Evolutionary conservation across 1,284 basidiomycete genomes (phyloP).

Genomic region (Fomitiporia mediterranea): DNA sequence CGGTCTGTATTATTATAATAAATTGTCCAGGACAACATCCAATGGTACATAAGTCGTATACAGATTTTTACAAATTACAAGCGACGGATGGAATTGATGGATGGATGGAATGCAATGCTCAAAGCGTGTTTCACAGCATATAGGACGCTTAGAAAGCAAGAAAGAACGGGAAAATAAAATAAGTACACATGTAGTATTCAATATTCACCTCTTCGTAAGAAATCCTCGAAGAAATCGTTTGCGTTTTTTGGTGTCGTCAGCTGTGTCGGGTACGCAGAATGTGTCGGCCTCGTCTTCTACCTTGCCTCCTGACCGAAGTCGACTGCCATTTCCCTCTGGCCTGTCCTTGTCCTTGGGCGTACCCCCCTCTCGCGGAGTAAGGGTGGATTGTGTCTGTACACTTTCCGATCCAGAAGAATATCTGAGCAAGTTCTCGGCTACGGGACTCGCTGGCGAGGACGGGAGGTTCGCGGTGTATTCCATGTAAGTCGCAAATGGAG

Average conservation of each 20-base stretch:
- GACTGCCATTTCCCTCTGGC: constrained; percentile 3
- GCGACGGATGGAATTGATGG: neutral
- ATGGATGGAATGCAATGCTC: too few species aligned
- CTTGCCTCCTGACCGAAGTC: neutral
- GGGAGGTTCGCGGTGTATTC: neutral
- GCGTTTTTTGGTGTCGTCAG: constrained; percentile 10
- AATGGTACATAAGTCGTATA: too few species aligned
- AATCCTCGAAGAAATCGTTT: constrained; percentile 10
- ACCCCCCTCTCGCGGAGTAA: neutral
- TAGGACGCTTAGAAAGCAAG: neutral
- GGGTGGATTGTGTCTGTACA: neutral
- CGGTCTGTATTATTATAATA: constrained; percentile 3
- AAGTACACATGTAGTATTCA: neutral
- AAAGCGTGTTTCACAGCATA: neutral
- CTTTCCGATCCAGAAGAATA: constrained; percentile 1
- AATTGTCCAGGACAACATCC: neutral
- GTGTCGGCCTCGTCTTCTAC: neutral
- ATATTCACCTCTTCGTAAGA: constrained; percentile 8
- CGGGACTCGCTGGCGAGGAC: constrained; percentile 9
- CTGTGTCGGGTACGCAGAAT: neutral
- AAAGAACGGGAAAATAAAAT: neutral
- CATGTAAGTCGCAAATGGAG: neutral
- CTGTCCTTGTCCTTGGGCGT: constrained; percentile 19
- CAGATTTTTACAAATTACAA: neutral
- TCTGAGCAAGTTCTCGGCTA: neutral